phyloP scores from a whole-genome alignment of 164 flowering plant species.

The Berberis thunbergii region DNA sequence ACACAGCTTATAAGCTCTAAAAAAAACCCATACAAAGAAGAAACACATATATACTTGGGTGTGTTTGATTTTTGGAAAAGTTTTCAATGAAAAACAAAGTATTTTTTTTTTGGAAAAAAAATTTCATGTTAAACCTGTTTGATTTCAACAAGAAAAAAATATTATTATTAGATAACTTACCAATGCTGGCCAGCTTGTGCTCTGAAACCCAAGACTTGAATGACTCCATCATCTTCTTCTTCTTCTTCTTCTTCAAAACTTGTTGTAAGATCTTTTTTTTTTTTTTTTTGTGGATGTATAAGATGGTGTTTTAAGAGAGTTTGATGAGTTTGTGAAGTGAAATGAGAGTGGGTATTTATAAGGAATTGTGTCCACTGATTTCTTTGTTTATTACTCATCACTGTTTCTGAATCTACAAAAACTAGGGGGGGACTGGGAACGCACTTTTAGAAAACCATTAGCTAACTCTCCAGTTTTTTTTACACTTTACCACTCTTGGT shows the following conservation, averaged over 20 bases:
- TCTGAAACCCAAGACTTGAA: constrained; percentile 58
- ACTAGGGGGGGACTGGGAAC: background rate
- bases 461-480: background rate
- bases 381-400: constrained; percentile 7
- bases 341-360: constrained; percentile 7
- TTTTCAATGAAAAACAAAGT: too few relatives aligned
- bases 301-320: background rate
- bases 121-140: too few relatives aligned
- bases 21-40: background rate
- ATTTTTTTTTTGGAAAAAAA: too few relatives aligned
- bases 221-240: constrained; percentile 1
- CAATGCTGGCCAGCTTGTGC: constrained; percentile 80
- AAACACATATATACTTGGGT: background rate
- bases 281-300: too few relatives aligned
- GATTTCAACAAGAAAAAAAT: background rate
- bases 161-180: constrained; percentile 14
- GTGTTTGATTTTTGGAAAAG: background rate
- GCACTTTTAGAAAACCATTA: background rate
- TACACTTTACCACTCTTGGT: background rate
- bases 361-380: constrained; percentile 1
- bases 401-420: background rate
- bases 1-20: background rate
- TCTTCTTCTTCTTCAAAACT: background rate
- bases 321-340: background rate
- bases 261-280: too few relatives aligned